These are phyloP conservation scores for Voacanga thouarsii DNA, from an alignment of 257 asterid species.

Conservation along the genomic window DNA sequence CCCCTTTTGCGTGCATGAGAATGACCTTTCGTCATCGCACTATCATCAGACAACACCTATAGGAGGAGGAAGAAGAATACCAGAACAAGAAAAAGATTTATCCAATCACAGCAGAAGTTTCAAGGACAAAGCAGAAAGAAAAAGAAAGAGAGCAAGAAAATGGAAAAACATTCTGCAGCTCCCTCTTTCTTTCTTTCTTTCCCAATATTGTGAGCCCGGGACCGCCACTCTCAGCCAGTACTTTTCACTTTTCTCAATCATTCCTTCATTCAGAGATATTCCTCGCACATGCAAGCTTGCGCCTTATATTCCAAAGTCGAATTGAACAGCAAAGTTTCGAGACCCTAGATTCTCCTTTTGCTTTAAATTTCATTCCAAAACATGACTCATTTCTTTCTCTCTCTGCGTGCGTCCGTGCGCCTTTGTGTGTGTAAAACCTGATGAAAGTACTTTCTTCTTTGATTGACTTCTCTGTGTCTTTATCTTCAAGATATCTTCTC, in stretches of 20 bases:
- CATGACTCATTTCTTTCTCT: neutral
- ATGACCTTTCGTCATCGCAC: conserved; percentile 32
- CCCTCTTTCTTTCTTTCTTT: neutral
- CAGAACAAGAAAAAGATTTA: neutral
- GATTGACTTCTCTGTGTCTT: conserved; percentile 13
- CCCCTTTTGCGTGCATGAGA: conserved; percentile 38
- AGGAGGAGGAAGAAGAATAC: neutral
- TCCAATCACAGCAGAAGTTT: neutral
- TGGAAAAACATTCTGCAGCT: neutral
- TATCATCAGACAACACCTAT: neutral
- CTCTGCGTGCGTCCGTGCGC: neutral
- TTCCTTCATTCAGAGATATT: neutral
- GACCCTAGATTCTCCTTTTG: conserved; percentile 3
- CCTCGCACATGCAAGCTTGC: conserved; percentile 10
- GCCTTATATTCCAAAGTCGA: conserved; percentile 20
- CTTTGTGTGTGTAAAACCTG: neutral
- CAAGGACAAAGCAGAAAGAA: neutral
- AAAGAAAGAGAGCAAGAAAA: neutral
- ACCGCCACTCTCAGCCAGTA: conserved; percentile 26
- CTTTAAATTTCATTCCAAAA: neutral
- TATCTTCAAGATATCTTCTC: conserved; percentile 2
- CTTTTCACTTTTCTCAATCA: conserved; percentile 17
- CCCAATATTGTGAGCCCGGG: conserved; percentile 10
- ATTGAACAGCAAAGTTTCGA: neutral
- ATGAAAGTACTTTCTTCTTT: conserved; percentile 8